Conservation (phyloP, 73 alveolate genomes). For the Tetrahymena malaccensis region DNA sequence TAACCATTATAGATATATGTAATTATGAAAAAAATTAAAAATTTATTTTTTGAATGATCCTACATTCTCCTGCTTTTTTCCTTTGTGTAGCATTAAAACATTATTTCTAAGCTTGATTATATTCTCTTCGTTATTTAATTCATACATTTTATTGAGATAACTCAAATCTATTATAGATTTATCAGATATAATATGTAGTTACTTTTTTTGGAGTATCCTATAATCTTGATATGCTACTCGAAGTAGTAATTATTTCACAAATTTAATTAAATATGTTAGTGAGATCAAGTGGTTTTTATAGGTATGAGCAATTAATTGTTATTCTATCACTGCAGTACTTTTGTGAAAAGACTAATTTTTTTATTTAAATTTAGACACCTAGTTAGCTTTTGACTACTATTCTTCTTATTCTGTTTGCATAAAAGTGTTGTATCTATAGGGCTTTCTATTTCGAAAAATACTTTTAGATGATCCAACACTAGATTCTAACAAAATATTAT, state of each 20-base stretch:
- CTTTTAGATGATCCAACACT: neutral
- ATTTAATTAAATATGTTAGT: neutral
- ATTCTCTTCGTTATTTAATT: neutral
- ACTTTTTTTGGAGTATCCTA: neutral
- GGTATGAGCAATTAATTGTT: neutral
- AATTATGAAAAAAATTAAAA: neutral
- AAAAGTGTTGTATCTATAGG: neutral
- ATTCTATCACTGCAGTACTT: neutral
- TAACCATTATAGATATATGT: neutral
- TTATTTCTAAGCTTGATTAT: neutral
- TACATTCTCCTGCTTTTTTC: neutral
- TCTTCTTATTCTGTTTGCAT: neutral
- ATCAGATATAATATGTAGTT: neutral
- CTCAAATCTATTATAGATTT: neutral
- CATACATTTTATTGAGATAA: neutral
- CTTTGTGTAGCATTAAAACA: neutral
- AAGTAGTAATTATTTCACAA: neutral
- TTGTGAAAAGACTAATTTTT: neutral
- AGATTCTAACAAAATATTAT: neutral
- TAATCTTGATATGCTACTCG: neutral
- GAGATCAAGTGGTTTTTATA: neutral
- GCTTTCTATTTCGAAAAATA: neutral
- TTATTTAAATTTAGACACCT: neutral
- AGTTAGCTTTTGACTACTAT: neutral
- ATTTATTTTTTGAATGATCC: neutral